Base-by-base conservation (phyloP, 495 filamentous ascomycete species). In the Talaromyces wortmannii region DNA sequence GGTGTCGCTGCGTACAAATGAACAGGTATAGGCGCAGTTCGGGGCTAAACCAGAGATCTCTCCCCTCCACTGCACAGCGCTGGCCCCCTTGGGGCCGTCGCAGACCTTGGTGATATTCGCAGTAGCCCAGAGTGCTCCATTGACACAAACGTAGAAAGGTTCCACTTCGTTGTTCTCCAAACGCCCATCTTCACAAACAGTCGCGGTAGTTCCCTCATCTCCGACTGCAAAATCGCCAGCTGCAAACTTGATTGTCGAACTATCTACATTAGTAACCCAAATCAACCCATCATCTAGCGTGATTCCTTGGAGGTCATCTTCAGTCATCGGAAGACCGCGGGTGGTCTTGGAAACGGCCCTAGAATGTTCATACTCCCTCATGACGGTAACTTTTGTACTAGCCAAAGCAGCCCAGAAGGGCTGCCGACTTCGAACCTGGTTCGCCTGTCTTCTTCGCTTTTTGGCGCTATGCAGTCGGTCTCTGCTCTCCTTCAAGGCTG, bases 351-450 rank as follows among this genome's bases (percentile, higher is more conserved):
- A 84, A 46, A 88, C 77, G 36, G 86, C 83, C 66, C 90, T 86
- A 53, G 87, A 89, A 69, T 92, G 83, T 64, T 95, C 91, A 66
- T 91, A 92, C 74, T 95, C 91, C 64, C 94, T 91, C 63, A 92
- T 83, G 63, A 95, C 86, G 45, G 91, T 92, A 61, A 96, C 91
- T 70, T 95, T 97, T 53, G 89, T 95, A 67, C 89, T 94, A 30
- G 92, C 92, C 56, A 96, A 82, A 10, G 91, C 92, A 52, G 92
- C 90, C 92, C 92, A 97, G 52, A 97, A 83, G 45, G 92, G 92
- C 73, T 97, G 92, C 54, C 88, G 83, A 62, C 88, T 91, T 65
- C 91, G 78, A 51, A 96, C 90, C 67, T 90, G 88, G 46, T 88
- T 90, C 55, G 88, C 91, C 69, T 95, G 90, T 71, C 90, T 90